Percentiles rank a stretch among this genome's conserved stretches.
Conservation (phyloP, 2,329 filamentous ascomycete genomes). For the Arthrinium phaeospermum region DNA sequence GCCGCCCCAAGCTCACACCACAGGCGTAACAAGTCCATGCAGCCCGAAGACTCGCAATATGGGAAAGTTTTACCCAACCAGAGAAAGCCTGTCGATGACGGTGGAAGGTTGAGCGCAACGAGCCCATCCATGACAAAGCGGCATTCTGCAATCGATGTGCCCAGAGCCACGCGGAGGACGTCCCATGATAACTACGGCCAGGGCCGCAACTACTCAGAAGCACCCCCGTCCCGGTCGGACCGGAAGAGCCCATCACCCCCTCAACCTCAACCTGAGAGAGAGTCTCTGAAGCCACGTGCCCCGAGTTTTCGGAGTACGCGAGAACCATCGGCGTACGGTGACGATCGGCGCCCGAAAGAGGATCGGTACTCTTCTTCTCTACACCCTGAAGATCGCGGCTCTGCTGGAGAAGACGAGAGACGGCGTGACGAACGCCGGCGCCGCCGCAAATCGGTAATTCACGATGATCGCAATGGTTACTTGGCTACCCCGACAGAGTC, state of each 20-base stretch:
- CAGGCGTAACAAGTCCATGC: conserved; percentile 29
- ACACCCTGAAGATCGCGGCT: neutral
- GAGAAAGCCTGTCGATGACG: conserved; percentile 31
- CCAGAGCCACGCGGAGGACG: conserved; percentile 29
- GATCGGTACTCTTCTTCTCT: conserved; percentile 31
- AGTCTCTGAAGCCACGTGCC: conserved; percentile 31
- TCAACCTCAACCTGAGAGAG: conserved; percentile 31
- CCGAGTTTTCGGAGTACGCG: conserved; percentile 30
- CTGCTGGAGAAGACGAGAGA: conserved; percentile 38
- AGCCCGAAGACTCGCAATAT: conserved; percentile 29
- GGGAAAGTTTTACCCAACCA: conserved; percentile 30
- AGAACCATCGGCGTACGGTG: conserved; percentile 25
- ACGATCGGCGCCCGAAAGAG: conserved; percentile 26
- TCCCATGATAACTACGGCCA: conserved; percentile 32
- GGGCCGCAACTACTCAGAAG: conserved; percentile 28
- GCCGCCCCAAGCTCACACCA: conserved; percentile 28
- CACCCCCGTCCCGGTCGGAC: conserved; percentile 28
- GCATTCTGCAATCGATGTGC: conserved; percentile 32
- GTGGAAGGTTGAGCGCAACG: conserved; percentile 26
- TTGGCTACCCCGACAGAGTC: conserved; percentile 30
- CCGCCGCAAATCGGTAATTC: conserved; percentile 32
- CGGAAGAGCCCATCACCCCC: conserved; percentile 27
- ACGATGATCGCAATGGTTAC: conserved; percentile 29
- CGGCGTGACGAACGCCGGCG: conserved; percentile 27
- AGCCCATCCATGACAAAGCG: conserved; percentile 35